Evolutionary conservation across 1,284 basidiomycete species (phyloP), one percentile per base, ranked within the genome.

Genomic region (Neonothopanus nambi): DNA sequence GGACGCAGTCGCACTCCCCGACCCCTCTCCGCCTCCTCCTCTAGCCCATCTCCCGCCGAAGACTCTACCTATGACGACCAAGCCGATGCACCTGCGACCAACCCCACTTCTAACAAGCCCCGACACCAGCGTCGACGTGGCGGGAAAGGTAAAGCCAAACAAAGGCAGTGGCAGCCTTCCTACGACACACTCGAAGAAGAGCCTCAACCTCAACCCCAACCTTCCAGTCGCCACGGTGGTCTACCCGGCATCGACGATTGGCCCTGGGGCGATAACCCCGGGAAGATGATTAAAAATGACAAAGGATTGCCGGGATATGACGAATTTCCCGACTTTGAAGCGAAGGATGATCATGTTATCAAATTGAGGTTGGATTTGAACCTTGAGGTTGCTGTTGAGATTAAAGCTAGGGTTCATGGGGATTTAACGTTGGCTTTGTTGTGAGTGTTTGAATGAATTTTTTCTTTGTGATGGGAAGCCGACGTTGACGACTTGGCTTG

Each of bases 341-440:
- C 26, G 26, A 30, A 53, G 24, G 45, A 53, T 30, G 52, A 53
- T 37, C 45, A 53, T 42, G 52, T 53, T 36, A 53, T 53, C 11
- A 48, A 48, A 38, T 15, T 53, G 18, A 53, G 46, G 50, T 39
- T 59, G 40, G 58, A 59, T 11, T 28, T 57, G 49, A 57, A 59
- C 37, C 30, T 55, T 15, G 58, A 57, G 17, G 51, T 54, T 23
- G 57, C 52, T n/a, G 50, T 59, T 0, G 51, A 56, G 26, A 33
- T 57, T 24, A 57, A 57, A 21, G 58, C 58, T 2, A 51, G 49
- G 47, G 50, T 59, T 18, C 58, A 53, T 52, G 56, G 53, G 5
- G 55, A 59, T 47, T 39, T 57, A 17, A 57, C 55, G 17, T 48
- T 57, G 28, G 52, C 51, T 24, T 48, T 57, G 26, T 23, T 53